Base-by-base conservation (phyloP, 2,329 filamentous ascomycete genomes). In the Biscogniauxia sp. region DNA sequence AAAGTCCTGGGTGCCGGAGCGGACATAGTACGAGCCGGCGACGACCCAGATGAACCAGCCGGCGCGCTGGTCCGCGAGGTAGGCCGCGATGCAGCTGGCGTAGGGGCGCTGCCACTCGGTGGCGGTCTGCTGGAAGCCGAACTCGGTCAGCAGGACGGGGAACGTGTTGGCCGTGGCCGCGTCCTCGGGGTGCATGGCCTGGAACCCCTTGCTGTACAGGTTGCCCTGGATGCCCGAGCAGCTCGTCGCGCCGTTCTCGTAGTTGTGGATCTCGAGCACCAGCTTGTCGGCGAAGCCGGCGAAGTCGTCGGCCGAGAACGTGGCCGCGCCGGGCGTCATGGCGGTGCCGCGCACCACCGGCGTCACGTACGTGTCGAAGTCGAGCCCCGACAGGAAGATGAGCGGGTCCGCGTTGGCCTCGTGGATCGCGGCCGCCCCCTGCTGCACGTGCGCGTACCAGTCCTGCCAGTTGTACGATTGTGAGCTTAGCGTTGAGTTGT, bases 11-110 rank as follows among this genome's bases (percentile, higher is more conserved):
- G 59, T 76, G 0, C 84, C 84, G 5, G 73, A 69, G 1, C 84
- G 74, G 58, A 82, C 78, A 65, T 87, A 87, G 67, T 88, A 88
- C 67, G 82, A 84, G 1, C 84, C 84, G 0, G 78, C 77, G 15
- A 89, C 58, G 37, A 85, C 85, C 82, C 84, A 87, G 73, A 83
- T 77, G 71, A 83, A 79, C 84, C 84, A 85, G 13, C 84, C 80
- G 0, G 79, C 78, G 72, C 82, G 77, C 66, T 79, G 73, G 49
- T 74, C 70, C 0, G 79, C 78, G 55, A 88, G 70, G 67, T 79
- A 85, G 15, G 73, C 72, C 5, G 78, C 76, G 62, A 87, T 70
- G 63, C 84, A 87, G 13, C 75, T 77, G 2, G 82, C 75, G 68
- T 88, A 88, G 2, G 80, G 78, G 8, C 74, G 71, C 52, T 75